These are phyloP conservation scores for Umbelopsis sp. DNA, from an alignment of 371 early-diverging fungal genomes.

Conservation along the genomic window DNA sequence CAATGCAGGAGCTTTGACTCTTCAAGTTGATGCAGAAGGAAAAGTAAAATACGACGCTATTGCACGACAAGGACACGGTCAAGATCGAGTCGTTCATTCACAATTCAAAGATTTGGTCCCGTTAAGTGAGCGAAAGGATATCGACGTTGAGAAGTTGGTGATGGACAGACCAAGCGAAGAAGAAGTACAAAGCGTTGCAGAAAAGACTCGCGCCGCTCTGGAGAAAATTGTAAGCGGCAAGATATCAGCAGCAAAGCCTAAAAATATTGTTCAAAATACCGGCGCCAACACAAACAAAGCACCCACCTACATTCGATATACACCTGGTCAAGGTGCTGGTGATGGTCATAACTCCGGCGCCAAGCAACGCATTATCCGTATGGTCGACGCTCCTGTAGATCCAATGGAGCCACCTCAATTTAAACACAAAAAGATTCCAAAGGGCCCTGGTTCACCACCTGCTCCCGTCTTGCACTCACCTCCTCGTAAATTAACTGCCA, in stretches of 20 bases:
- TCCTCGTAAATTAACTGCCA: conserved; percentile 91
- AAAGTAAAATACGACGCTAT: conserved; percentile 91
- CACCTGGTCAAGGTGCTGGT: conserved; percentile 72
- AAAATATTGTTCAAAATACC: conserved; percentile 49
- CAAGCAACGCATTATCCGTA: conserved; percentile 85
- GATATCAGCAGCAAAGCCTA: conserved; percentile 73
- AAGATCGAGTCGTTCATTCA: conserved; percentile 79
- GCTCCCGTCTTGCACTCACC: conserved; percentile 98
- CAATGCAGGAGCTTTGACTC: conserved; percentile 75
- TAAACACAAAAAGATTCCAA: conserved; percentile 89
- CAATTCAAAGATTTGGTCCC: conserved; percentile 84
- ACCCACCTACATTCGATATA: conserved; percentile 89
- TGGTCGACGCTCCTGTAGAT: conserved; percentile 94
- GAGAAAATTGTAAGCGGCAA: conserved; percentile 87
- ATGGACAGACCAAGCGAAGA: conserved; percentile 83
- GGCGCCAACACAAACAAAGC: conserved; percentile 62
- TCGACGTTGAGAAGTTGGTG: conserved; percentile 68
- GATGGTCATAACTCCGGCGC: conserved; percentile 69
- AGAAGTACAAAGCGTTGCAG: conserved; percentile 79
- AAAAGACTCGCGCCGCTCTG: conserved; percentile 85
- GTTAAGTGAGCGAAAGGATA: conserved; percentile 74
- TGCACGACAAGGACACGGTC: conserved; percentile 76
- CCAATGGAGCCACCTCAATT: conserved; percentile 96
- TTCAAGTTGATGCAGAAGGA: conserved; percentile 90
- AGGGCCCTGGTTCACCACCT: conserved; percentile 90